Evolutionary conservation across 768 basidiomycete genomes (phyloP).

Genomic region (Lactifluus piperatus): DNA sequence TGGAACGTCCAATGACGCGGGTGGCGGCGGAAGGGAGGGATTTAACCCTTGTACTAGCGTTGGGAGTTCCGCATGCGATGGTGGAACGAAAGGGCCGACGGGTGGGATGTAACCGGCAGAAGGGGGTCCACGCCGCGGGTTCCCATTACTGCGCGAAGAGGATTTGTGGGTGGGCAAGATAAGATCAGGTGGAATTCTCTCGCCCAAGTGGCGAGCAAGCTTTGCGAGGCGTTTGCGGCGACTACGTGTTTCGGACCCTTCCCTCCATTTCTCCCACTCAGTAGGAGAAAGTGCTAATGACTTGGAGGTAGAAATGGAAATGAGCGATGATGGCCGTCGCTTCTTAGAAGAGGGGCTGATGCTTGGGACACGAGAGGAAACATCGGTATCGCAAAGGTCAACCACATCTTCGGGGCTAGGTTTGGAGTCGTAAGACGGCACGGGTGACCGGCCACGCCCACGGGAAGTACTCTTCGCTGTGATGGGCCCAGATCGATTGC

Average conservation of each 20-base stretch:
- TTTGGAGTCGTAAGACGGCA: not conserved
- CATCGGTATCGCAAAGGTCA: not conserved
- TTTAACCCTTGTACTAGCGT: not conserved
- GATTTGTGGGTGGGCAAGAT: not conserved
- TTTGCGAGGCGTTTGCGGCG: slow-evolving; percentile 18
- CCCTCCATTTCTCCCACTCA: slow-evolving; percentile 6
- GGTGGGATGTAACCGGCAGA: not conserved
- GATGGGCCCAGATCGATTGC: not conserved
- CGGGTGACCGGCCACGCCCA: not conserved
- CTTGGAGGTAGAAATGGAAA: slow-evolving; percentile 1
- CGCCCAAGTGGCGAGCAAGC: slow-evolving; percentile 12
- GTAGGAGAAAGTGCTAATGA: not conserved
- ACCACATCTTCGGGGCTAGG: not conserved
- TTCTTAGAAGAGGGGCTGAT: not conserved
- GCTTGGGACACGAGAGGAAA: not conserved
- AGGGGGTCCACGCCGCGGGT: not conserved
- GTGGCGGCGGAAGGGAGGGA: not conserved
- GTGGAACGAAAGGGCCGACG: not conserved
- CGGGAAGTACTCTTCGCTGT: not conserved
- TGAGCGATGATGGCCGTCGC: slow-evolving; percentile 1
- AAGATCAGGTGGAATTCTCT: slow-evolving; percentile 11
- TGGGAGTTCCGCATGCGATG: not conserved
- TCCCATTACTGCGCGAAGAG: not conserved
- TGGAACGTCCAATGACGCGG: not conserved
- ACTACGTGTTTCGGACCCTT: not conserved